Percentiles rank a stretch among this genome's conserved stretches.
phyloP scores from a whole-genome alignment of 176 grass and related monocot species.

The Cenchrus purpureus region DNA sequence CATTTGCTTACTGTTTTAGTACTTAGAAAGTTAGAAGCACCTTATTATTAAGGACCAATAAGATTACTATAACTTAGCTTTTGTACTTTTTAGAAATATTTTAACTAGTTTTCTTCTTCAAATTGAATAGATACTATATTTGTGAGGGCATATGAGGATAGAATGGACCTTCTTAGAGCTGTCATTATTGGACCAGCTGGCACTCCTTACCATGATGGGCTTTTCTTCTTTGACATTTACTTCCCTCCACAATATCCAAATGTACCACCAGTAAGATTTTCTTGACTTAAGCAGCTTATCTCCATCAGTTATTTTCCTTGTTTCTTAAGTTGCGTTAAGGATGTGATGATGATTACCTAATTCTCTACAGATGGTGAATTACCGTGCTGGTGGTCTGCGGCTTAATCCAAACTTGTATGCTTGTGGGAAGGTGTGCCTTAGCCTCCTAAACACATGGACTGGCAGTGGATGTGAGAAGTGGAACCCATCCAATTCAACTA shows the following conservation, averaged over 20 bases:
- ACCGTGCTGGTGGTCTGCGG: conserved; percentile 81
- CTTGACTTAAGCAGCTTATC: conserved; percentile 9
- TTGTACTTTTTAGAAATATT: conserved; percentile 14
- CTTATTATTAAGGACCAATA: background rate
- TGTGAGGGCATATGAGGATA: conserved; percentile 83
- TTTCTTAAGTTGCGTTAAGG: conserved; percentile 6
- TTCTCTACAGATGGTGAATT: conserved; percentile 72
- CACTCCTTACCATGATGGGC: conserved; percentile 88
- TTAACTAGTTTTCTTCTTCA: conserved; percentile 33
- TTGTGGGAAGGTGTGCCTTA: conserved; percentile 90
- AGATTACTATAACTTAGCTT: conserved; percentile 30
- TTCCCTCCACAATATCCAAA: conserved; percentile 84
- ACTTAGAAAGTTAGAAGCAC: background rate
- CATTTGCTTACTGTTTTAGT: background rate
- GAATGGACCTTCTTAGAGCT: conserved; percentile 91
- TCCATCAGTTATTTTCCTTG: conserved; percentile 22
- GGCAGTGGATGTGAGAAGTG: conserved; percentile 78
- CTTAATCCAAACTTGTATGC: conserved; percentile 94
- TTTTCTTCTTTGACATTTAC: conserved; percentile 94
- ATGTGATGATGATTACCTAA: background rate
- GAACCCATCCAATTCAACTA: conserved; percentile 73
- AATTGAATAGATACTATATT: conserved; percentile 77
- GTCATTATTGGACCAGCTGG: conserved; percentile 84
- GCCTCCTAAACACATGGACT: conserved; percentile 90
- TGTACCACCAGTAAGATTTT: conserved; percentile 69